These are phyloP conservation scores for Malus sieversii DNA, from an alignment of 306 rosid species.

Conservation along the genomic window DNA sequence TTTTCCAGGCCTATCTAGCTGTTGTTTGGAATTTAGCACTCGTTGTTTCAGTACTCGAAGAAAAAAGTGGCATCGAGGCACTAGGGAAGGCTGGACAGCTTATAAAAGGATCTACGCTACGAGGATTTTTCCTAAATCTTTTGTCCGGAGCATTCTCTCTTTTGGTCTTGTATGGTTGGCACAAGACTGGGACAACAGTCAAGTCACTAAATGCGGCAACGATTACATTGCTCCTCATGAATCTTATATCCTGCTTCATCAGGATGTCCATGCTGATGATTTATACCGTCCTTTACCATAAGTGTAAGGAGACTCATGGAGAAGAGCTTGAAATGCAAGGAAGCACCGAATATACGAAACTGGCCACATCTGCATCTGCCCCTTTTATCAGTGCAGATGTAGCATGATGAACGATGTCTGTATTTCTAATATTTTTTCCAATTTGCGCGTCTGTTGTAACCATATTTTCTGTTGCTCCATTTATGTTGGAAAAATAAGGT, in stretches of 20 bases:
- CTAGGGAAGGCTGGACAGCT: constrained; percentile 17
- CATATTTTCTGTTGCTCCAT: not conserved
- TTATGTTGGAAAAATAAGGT: too few species aligned
- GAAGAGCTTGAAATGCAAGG: constrained; percentile 15
- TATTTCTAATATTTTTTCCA: not conserved
- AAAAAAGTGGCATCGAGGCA: constrained; percentile 16
- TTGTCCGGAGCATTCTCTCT: not conserved
- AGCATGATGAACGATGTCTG: too few species aligned
- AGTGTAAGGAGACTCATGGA: constrained; percentile 22
- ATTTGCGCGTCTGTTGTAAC: not conserved
- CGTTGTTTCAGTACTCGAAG: constrained; percentile 16
- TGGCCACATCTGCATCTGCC: not conserved
- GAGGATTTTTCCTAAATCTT: constrained; percentile 12
- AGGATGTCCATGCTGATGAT: not conserved
- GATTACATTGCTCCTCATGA: not conserved
- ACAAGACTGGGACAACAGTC: not conserved
- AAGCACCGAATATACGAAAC: constrained; percentile 2
- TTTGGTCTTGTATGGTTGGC: not conserved
- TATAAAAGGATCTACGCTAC: not conserved
- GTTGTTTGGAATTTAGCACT: constrained; percentile 18
- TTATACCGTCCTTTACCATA: constrained; percentile 7
- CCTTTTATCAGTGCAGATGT: too few species aligned
- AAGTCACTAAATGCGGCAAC: not conserved
- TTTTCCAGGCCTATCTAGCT: not conserved
- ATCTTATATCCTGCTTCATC: not conserved